Evolutionary conservation across 495 filamentous ascomycete species (phyloP), one percentile per base, ranked within the genome.

Genomic region (Hypoxylon fragiforme): DNA sequence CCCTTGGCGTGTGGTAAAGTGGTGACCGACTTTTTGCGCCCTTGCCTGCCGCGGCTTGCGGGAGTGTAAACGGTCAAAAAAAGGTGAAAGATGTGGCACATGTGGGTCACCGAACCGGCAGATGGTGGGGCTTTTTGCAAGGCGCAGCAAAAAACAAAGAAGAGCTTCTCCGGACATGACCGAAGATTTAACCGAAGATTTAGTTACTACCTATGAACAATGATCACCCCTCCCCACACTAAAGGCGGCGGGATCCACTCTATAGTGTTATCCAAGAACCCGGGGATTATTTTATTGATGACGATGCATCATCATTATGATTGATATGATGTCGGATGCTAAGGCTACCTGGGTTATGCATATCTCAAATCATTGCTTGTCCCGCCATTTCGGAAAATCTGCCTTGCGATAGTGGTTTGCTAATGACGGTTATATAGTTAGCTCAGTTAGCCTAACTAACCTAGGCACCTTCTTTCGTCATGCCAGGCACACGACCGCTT

Each of bases 131-230:
- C n/a, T n/a, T n/a, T 40, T 16, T 45, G 50, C 50, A 61, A 41
- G 57, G 57, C 57, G 57, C 57, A 61, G 57, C 42, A 55, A 28
- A n/a, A n/a, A n/a, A n/a, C n/a, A n/a, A n/a, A n/a, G n/a, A n/a
- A n/a, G n/a, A n/a, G n/a, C n/a, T n/a, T 45, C 26, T 21, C 57
- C 57, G 57, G 57, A 61, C 57, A 55, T 61, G 51, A n/a, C 57
- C 57, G 57, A 60, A 22, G 39, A n/a, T n/a, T n/a, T n/a, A n/a
- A 35, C 44, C 20, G 13, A 35, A 39, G 22, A 34, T 28, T 36
- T n/a, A n/a, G n/a, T n/a, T n/a, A n/a, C n/a, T n/a, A n/a, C n/a
- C n/a, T n/a, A n/a, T n/a, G n/a, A n/a, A n/a, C n/a, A n/a, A n/a
- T n/a, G n/a, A n/a, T n/a, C n/a, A n/a, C n/a, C n/a, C n/a, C n/a